A percentile compares a stretch with the other conserved stretches of the same genome.
Evolutionary conservation across 441 rosid genomes (phyloP).

Genomic region (Euphorbia celastroides): DNA sequence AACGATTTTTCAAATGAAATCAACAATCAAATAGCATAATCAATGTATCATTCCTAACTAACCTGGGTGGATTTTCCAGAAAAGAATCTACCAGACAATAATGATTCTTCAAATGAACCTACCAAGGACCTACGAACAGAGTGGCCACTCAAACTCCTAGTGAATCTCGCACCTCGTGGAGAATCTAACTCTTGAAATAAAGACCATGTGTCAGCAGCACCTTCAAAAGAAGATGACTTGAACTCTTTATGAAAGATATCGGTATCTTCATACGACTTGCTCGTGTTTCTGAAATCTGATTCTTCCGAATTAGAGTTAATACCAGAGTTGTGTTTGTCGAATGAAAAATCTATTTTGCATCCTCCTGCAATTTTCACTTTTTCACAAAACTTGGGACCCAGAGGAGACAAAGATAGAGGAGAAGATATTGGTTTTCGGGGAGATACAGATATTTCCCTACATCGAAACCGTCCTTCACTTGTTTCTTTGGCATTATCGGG

Average conservation of each 20-base stretch:
- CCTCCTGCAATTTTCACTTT: constrained; percentile 40
- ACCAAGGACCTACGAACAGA: constrained; percentile 81
- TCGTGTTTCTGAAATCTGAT: constrained; percentile 31
- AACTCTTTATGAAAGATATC: constrained; percentile 47
- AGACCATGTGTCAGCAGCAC: constrained; percentile 34
- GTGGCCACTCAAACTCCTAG: constrained; percentile 69
- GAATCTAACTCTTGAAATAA: constrained; percentile 41
- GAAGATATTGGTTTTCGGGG: constrained; percentile 34
- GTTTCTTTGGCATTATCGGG: constrained; percentile 33
- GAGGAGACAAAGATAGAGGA: constrained; percentile 76
- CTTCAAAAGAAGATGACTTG: constrained; percentile 53
- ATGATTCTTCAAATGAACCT: constrained; percentile 97
- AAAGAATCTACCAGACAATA: constrained; percentile 75
- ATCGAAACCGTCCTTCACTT: constrained; percentile 32
- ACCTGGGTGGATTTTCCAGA: constrained; percentile 70
- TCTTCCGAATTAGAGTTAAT: constrained; percentile 29
- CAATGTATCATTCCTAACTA: constrained; percentile 6
- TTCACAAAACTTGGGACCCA: constrained; percentile 70
- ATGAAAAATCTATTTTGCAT: constrained; percentile 38
- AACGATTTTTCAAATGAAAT: background rate
- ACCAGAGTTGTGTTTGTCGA: constrained; percentile 30
- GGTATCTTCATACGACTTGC: constrained; percentile 55
- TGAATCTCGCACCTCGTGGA: constrained; percentile 45
- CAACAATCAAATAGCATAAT: constrained; percentile 3
- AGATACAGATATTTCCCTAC: constrained; percentile 44